phyloP scores from a whole-genome alignment of 345 rosid genomes.

The Acer campestre region DNA sequence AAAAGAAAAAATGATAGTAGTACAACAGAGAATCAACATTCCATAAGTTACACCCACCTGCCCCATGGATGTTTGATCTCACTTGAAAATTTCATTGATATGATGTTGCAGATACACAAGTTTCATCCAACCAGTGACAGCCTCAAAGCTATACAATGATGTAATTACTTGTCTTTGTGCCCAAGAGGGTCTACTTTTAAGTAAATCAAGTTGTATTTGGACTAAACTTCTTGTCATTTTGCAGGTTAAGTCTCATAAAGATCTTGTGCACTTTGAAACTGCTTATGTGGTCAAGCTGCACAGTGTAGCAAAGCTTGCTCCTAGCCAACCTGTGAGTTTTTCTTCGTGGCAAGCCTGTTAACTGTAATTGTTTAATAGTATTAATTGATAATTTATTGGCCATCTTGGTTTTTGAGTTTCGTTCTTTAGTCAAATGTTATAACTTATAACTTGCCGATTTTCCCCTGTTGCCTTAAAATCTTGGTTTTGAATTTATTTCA shows the following conservation, averaged over 20 bases:
- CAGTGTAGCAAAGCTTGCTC: conserved; percentile 82
- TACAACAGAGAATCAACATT: neutral
- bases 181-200: conserved; percentile 1
- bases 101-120: conserved; percentile 82
- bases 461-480: neutral
- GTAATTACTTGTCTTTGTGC: conserved; percentile 42
- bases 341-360: conserved; percentile 2
- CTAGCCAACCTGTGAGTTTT: conserved; percentile 75
- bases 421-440: conserved; percentile 12
- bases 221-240: conserved; percentile 20
- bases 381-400: conserved; percentile 1
- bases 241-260: conserved; percentile 92
- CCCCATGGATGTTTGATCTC: neutral
- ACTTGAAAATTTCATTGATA: neutral
- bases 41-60: neutral
- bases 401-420: neutral
- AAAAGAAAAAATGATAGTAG: neutral
- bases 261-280: conserved; percentile 89
- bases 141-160: conserved; percentile 86
- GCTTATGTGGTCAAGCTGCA: conserved; percentile 96
- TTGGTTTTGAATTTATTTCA: conserved; percentile 13
- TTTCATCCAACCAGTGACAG: conserved; percentile 91
- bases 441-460: neutral
- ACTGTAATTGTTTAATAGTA: neutral
- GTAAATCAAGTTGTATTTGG: conserved; percentile 11